Evolutionary conservation across 2,329 filamentous ascomycete genomes (phyloP), one percentile per base, ranked within the genome.

Genomic region (Microdochium trichocladiopsis): DNA sequence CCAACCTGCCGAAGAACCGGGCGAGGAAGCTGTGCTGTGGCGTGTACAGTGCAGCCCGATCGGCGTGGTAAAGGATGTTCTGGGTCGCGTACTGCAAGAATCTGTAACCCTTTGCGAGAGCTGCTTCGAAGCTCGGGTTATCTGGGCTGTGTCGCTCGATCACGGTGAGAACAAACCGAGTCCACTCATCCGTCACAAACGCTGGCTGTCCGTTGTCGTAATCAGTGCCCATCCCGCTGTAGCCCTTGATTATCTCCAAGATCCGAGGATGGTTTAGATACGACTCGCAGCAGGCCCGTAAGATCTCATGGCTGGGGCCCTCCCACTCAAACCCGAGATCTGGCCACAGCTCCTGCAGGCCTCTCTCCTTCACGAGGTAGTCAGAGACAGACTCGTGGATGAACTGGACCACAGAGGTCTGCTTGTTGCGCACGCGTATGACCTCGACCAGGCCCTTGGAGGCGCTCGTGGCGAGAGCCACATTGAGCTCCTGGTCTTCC

Each of bases 361-460:
- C 71, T 0, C 60, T 56, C 1, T 70, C 68, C 3, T 64, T 66
- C 2, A 76, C 23, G 0, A 75, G 58, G 51, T 70, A 73, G 33
- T 74, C 70, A 51, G 65, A 58, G 55, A 75, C 61, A 11, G 66
- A 66, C 54, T 70, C 68, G 52, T 71, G 67, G 50, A 70, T 70
- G 50, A 69, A 75, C 52, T 74, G 73, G n/a, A 73, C 66, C 4
- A 58, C 63, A n/a, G n/a, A n/a, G n/a, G n/a, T n/a, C 16, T 25
- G 3, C 6, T 18, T 48, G 47, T 22, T 48, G 36, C 65, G 61
- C 2, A 59, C 58, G 21, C 18, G 22, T 6, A 69, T 72, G 4
- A 67, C 57, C 58, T 73, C 71, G 0, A 66, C 68, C 23, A 76
- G 61, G 1, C 74, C 72, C 56, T 80, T 82, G 0, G 78, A 82